phyloP scores from a whole-genome alignment of 768 basidiomycete genomes.

The Tubosaeta sp. region DNA sequence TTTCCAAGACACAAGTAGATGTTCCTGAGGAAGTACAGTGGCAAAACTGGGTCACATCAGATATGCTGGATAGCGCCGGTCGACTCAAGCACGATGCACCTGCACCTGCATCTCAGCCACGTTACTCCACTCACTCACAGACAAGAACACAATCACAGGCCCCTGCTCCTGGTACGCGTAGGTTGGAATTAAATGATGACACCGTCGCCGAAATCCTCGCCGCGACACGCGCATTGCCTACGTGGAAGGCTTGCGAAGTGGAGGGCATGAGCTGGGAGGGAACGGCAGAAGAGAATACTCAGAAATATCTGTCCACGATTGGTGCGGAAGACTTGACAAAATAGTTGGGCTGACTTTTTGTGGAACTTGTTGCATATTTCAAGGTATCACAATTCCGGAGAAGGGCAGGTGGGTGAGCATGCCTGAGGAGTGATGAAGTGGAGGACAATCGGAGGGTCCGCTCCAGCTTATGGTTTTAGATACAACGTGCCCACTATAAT shows the following conservation, averaged over 20 bases:
- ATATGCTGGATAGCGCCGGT: background rate
- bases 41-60: background rate
- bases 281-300: background rate
- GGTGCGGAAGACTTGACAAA: background rate
- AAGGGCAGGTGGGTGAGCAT: background rate
- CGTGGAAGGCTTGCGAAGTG: background rate
- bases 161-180: background rate
- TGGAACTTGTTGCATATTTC: too few relatives aligned
- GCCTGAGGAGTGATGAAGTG: too few relatives aligned
- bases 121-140: too few relatives aligned
- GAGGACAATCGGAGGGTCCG: too few relatives aligned
- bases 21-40: background rate
- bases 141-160: too few relatives aligned
- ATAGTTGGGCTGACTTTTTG: background rate
- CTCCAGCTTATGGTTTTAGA: too few relatives aligned
- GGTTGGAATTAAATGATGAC: background rate
- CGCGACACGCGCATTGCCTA: background rate
- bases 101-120: background rate
- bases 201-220: background rate
- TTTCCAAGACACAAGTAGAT: background rate
- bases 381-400: too few relatives aligned
- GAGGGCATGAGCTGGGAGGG: background rate
- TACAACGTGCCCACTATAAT: conserved; percentile 27
- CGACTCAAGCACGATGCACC: background rate
- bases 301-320: background rate